Evolutionary conservation across 139 green algal genomes (phyloP), one percentile per base, ranked within the genome.

Genomic region (Eudorina sp.): DNA sequence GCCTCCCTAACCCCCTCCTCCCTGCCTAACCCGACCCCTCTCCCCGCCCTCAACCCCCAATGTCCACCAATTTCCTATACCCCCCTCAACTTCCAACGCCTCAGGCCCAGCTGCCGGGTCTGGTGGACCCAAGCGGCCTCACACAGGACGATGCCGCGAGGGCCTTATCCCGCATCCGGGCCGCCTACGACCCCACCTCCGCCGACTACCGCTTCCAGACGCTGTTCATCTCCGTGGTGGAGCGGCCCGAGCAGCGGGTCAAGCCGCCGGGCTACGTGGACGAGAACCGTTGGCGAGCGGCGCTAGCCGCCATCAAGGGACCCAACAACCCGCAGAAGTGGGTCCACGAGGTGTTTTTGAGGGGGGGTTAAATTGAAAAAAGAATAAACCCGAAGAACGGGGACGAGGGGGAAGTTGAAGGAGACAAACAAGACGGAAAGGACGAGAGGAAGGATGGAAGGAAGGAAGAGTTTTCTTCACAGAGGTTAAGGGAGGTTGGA

Each of bases 231-330:
- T 96, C 95, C 66, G 95, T 96, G 55, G 91, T 96, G 34, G 91
- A 96, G 45, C 90, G 94, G 51, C 92, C 94, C 23, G 91, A 89
- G 29, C 89, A 92, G 38, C 85, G 95, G 1, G 91, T 95, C 5
- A 95, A 95, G 90, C 95, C 94, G 31, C 60, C 83, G 19, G 64
- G 62, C 68, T 27, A 23, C 9, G 90, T 97, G 23, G 96, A 97
- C 82, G 95, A 97, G 64, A 90, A 97, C 83, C 73, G 89, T 13
- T 98, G 96, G 96, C 90, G 95, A 36, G 94, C 95, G 72, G 96
- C 95, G 48, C 86, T 93, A 72, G 90, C 90, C 3, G 66, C 89
- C 13, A 94, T 94, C 0, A 92, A 94, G 8, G 94, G 95, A 0
- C 83, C 92, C 0, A 73, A 94, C 66, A 97, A 79, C 66, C 14